These are phyloP conservation scores for Candida loeiensis DNA, from an alignment of 805 yeast species.

Conservation along the genomic window DNA sequence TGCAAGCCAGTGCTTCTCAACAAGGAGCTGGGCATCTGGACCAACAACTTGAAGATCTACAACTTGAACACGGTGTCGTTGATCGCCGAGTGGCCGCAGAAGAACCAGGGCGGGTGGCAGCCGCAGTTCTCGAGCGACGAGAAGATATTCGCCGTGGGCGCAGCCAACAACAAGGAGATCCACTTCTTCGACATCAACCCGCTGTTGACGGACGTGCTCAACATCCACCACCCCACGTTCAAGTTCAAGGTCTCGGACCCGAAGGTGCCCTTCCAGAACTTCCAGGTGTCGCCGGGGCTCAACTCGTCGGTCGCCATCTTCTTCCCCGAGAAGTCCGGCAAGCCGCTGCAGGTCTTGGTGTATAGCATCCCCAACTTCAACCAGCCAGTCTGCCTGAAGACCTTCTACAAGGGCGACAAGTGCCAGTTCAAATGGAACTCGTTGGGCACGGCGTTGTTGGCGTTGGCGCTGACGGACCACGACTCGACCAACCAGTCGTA, in stretches of 20 bases:
- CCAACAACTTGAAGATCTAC: constrained; percentile 78
- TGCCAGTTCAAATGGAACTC: constrained; percentile 92
- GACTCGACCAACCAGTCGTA: constrained; percentile 91
- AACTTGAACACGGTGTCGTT: constrained; percentile 47
- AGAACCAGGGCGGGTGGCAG: constrained; percentile 86
- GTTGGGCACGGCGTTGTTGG: constrained; percentile 89
- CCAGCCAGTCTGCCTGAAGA: constrained; percentile 79
- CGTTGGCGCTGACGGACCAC: constrained; percentile 92
- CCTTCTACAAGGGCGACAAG: constrained; percentile 92
- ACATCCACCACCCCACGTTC: constrained; percentile 51
- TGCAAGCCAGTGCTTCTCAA: constrained; percentile 70
- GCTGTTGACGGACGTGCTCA: constrained; percentile 23
- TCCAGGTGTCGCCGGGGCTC: constrained; percentile 79
- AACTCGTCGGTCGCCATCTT: constrained; percentile 89
- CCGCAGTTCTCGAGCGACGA: constrained; percentile 89
- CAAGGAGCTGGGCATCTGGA: constrained; percentile 69
- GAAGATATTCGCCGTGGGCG: constrained; percentile 57
- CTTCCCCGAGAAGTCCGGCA: constrained; percentile 79
- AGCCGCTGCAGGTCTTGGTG: constrained; percentile 84
- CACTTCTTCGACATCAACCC: constrained; percentile 59
- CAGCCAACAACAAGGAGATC: constrained; percentile 53
- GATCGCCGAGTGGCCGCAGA: constrained; percentile 65
- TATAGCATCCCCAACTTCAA: constrained; percentile 73
- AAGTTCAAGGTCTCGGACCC: constrained; percentile 54
- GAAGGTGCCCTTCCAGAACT: constrained; percentile 48